phyloP scores from a whole-genome alignment of 495 filamentous ascomycete species.

The Endocarpon pusillum region DNA sequence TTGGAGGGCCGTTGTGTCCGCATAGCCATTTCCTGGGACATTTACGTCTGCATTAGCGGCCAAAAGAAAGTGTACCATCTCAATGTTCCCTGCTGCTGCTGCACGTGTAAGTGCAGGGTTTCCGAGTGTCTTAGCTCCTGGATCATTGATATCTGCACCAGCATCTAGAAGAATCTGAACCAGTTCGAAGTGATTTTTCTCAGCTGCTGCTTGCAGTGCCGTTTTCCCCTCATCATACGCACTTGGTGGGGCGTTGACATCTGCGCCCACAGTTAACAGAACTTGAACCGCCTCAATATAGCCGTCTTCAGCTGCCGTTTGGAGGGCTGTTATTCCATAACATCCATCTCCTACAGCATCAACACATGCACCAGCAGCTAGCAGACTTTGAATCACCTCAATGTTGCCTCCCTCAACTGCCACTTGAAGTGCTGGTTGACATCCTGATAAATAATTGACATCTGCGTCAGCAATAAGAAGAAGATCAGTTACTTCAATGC shows the following conservation, averaged over 20 bases:
- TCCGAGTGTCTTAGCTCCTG: neutral
- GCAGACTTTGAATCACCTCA: neutral
- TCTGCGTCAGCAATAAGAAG: slow-evolving; percentile 1
- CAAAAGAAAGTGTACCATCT: too few species aligned
- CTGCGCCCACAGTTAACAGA: slow-evolving; percentile 5
- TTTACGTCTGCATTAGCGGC: too few species aligned
- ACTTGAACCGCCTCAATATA: slow-evolving; percentile 1
- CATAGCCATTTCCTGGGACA: neutral
- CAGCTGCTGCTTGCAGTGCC: slow-evolving; percentile 8
- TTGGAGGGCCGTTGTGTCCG: slow-evolving; percentile 12
- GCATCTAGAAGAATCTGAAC: too few species aligned
- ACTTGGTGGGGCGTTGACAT: slow-evolving; percentile 7
- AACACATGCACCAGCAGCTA: neutral
- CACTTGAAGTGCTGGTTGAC: too few species aligned
- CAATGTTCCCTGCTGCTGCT: too few species aligned
- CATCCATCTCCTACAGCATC: neutral
- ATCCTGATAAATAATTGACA: too few species aligned
- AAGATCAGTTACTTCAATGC: neutral
- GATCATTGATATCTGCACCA: slow-evolving; percentile 1
- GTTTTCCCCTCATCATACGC: slow-evolving; percentile 4
- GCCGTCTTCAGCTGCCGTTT: neutral
- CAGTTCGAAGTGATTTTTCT: too few species aligned
- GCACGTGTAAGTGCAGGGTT: too few species aligned
- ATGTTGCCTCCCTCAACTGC: slow-evolving; percentile 3
- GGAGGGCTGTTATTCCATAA: neutral